Base-by-base conservation (phyloP, 768 basidiomycete species). In the Kwoniella sp. region DNA sequence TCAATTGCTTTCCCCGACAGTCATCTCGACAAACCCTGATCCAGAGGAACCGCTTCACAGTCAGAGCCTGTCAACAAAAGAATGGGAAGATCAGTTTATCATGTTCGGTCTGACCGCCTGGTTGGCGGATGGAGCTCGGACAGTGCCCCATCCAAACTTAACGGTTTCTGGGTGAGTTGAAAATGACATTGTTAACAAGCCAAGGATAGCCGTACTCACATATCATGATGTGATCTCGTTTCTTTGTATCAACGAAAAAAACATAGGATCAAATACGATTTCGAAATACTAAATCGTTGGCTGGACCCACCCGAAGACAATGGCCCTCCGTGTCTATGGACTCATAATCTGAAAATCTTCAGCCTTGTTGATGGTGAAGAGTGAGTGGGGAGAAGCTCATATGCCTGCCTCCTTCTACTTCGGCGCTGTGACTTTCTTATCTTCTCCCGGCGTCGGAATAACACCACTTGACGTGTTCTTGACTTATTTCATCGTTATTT, bases 241-340 rank as follows among this genome's bases (percentile, higher is more conserved):
- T n/a, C n/a, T n/a, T n/a, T n/a, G n/a, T n/a, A n/a, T n/a, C n/a
- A n/a, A n/a, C n/a, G n/a, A n/a, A n/a, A n/a, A n/a, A 2, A 7
- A 53, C 25, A 2, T 37, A 67, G 66, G 45, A 29, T 69, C 51
- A 59, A 61, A 45, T 69, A 65, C 45, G 20, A 48, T 22, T 58
- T 52, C 7, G 54, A 69, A n/a, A 58, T 58, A 30, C 37, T 69
- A 7, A 37, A 48, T 4, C 54, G 50, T 22, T 69, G 63, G 63
- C 41, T 69, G 22, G 26, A 26, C 9, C n/a, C 41, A 5, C 57
- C 57, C 38, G 29, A 51, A 12, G 55, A 64, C 20, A 34, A 30
- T 2, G 57, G 53, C 20, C 29, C 15, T 3, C 41, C 41, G 20
- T 9, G 8, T 45, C 41, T 45, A 3, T 45, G 41, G 41, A 45